Conservation (phyloP, 805 yeast genomes). For the Phaffomyces antillensis region DNA sequence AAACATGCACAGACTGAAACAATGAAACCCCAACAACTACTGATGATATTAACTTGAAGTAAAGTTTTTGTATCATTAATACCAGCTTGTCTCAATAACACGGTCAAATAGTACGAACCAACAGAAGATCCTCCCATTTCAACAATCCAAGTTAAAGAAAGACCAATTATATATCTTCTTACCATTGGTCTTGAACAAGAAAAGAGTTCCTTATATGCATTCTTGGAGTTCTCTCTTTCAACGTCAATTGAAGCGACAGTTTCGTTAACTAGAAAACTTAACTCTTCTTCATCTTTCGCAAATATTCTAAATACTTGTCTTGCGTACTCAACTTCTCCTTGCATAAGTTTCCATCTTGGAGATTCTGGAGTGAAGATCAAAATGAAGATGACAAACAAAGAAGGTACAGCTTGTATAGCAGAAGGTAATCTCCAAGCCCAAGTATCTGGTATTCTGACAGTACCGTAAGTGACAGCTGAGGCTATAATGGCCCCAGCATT, state of each 20-base stretch:
- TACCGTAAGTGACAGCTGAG: conserved; percentile 25
- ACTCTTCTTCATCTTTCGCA: conserved; percentile 3
- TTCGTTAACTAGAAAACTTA: background rate
- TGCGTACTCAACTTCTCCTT: conserved; percentile 9
- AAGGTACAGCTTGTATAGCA: conserved; percentile 20
- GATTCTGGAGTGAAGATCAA: conserved; percentile 15
- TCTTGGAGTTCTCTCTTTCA: conserved; percentile 2
- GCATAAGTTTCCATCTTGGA: conserved; percentile 9
- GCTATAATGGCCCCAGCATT: conserved; percentile 10
- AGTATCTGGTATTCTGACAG: conserved; percentile 16
- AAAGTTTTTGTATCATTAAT: conserved; percentile 33
- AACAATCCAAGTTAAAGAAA: conserved; percentile 6
- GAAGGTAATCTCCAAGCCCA: conserved; percentile 30
- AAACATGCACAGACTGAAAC: conserved; percentile 3
- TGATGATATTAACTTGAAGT: conserved; percentile 31
- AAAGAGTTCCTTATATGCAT: conserved; percentile 5
- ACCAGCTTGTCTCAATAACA: conserved; percentile 24
- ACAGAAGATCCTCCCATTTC: conserved; percentile 13
- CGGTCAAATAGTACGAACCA: conserved; percentile 10
- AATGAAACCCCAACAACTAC: conserved; percentile 6
- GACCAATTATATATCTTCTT: conserved; percentile 5
- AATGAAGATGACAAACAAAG: conserved; percentile 9
- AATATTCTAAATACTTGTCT: conserved; percentile 7
- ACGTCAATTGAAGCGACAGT: background rate
- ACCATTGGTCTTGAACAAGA: conserved; percentile 7